Evolutionary conservation across 2,329 filamentous ascomycete species (phyloP), one percentile per base, ranked within the genome.

Genomic region (Fusarium chuoi): DNA sequence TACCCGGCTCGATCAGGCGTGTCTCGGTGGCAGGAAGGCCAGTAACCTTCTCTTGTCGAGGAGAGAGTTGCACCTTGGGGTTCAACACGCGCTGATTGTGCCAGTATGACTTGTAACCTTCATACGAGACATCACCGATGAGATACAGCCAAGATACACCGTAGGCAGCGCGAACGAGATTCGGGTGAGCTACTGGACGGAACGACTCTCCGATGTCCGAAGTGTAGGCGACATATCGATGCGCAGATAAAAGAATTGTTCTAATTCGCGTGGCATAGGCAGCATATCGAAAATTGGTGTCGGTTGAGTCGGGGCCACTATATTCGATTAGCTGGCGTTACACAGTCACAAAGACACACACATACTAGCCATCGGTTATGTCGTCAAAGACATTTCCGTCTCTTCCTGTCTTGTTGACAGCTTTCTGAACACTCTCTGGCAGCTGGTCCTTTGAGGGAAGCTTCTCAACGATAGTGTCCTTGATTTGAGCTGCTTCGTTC

Each of bases 201-300:
- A 99, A 99, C 0, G 94, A 97, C 83, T 99, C 96, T 81, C 96
- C 96, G 73, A 99, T 96, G 79, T 98, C 96, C 26, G 92, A 95
- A 1, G 96, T 98, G 82, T 99, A 99, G 64, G 96, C 96, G 55
- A 99, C 95, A 80, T 99, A 99, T 79, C 96, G 92, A 79, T 98
- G 96, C 8, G 95, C 95, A 22, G 93, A 94, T 76, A 95, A 86
- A 79, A 99, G 90, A 75, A 98, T 93, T 13, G 95, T 98, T 70
- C 94, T 91, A 71, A 96, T 85, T 55, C 96, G 92, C 68, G 92
- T 91, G 54, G 94, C 94, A 84, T 99, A 99, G 76, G 93, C 96
- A 65, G 95, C 96, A 84, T 98, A 99, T 79, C 96, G 93, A 79
- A 97, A 86, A 76, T 91, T 92, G 76, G 91, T 93, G 62, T 98